phyloP scores from a whole-genome alignment of 2,329 filamentous ascomycete genomes.

The Claviceps sorghi region DNA sequence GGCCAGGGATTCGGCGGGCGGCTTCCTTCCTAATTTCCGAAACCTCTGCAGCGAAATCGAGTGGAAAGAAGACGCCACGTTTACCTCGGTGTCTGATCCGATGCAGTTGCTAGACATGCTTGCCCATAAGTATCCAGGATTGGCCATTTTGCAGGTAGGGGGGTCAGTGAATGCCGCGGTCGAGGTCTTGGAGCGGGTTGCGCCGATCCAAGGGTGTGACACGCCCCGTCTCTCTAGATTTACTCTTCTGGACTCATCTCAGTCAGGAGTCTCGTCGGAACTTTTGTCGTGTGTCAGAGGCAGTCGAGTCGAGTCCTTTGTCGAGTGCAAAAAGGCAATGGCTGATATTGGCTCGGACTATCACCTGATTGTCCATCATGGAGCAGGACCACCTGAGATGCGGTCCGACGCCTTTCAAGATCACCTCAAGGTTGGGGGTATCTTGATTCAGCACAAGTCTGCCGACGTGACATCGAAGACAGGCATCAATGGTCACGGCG shows the following conservation, averaged over 20 bases:
- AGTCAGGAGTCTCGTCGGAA: constrained; percentile 1
- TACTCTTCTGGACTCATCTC: constrained; percentile 13
- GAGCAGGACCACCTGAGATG: constrained; percentile 3
- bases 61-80: constrained; percentile 28
- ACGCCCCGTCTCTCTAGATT: constrained; percentile 21
- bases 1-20: constrained; percentile 10
- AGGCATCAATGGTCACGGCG: not conserved
- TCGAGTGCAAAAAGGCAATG: constrained; percentile 15
- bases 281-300: constrained; percentile 6
- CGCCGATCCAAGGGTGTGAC: constrained; percentile 6
- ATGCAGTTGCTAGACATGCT: constrained; percentile 17
- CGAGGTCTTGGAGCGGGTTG: constrained; percentile 15
- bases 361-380: constrained; percentile 18
- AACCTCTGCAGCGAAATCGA: constrained; percentile 33
- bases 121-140: constrained; percentile 24
- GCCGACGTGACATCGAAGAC: not conserved
- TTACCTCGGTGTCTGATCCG: constrained; percentile 10
- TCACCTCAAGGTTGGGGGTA: constrained; percentile 16
- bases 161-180: constrained; percentile 10
- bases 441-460: constrained; percentile 10
- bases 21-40: constrained; percentile 33
- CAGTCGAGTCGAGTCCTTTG: constrained; percentile 9
- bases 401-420: constrained; percentile 8
- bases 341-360: constrained; percentile 16
- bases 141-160: constrained; percentile 26